Percentiles rank a stretch among this genome's conserved stretches.
phyloP scores from a whole-genome alignment of 2,329 filamentous ascomycete genomes.

The Pseudopithomyces chartarum region DNA sequence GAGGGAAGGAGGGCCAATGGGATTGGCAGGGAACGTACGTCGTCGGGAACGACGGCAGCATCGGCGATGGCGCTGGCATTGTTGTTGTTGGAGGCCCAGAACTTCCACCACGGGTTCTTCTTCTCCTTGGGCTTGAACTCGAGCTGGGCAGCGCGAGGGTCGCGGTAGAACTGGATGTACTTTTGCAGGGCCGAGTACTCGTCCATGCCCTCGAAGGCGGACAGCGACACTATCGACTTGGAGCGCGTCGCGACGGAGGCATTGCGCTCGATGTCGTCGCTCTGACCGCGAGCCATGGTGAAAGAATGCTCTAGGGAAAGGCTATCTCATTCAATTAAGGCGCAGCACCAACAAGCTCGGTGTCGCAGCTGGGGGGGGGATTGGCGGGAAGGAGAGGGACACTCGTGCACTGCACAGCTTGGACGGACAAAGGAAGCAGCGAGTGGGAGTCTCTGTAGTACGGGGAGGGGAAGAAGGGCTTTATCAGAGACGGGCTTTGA shows the following conservation, averaged over 20 bases:
- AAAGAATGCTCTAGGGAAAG: slow-evolving; percentile 4
- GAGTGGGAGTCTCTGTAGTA: slow-evolving; percentile 1
- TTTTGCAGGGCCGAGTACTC: slow-evolving; percentile 70
- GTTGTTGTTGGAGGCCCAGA: slow-evolving; percentile 53
- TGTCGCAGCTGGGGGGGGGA: background rate
- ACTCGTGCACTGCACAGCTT: slow-evolving; percentile 3
- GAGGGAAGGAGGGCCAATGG: background rate
- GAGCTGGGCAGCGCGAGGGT: slow-evolving; percentile 52
- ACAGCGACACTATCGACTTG: slow-evolving; percentile 42
- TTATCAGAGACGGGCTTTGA: slow-evolving; percentile 18
- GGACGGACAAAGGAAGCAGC: slow-evolving; percentile 12
- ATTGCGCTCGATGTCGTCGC: slow-evolving; percentile 42
- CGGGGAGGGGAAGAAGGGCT: slow-evolving; percentile 12
- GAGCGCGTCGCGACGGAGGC: slow-evolving; percentile 35
- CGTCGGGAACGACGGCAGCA: slow-evolving; percentile 60
- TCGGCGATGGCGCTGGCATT: slow-evolving; percentile 38
- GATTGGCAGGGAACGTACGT: slow-evolving; percentile 38
- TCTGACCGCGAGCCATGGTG: slow-evolving; percentile 19
- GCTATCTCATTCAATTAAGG: slow-evolving; percentile 8
- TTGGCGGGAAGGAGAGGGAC: slow-evolving; percentile 1
- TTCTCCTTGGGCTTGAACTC: slow-evolving; percentile 48
- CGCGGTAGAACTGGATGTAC: slow-evolving; percentile 70
- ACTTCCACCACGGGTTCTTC: slow-evolving; percentile 62
- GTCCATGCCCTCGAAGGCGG: slow-evolving; percentile 56
- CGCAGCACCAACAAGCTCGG: background rate